Base-by-base conservation (phyloP, 306 rosid genomes). In the Casuarina glauca region DNA sequence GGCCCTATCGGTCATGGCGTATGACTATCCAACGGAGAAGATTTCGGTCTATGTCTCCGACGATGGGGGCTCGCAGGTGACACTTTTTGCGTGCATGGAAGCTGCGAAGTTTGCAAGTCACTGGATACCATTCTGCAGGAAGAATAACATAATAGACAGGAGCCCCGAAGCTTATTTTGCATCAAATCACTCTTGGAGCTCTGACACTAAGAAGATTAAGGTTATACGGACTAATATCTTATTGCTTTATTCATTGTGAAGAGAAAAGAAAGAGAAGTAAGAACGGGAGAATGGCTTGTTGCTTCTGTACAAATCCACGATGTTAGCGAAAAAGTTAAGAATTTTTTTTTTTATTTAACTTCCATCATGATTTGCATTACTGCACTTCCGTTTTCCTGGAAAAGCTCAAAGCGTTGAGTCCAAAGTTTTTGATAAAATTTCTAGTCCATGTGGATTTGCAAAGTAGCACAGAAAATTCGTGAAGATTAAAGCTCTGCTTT, bases 1-100 rank as follows among this genome's bases (percentile, higher is more conserved):
- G 4, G 82, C 76, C 6, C 38, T 86, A 5, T 81, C 86, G 10
- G 87, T 62, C 13, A 83, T 86, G 87, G 80, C 82, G 9, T 86
- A 74, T 57, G 87, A 83, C 36, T 87, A 84, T 35, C 86, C 86
- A 44, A 42, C 77, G 0, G 73, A 35, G 26, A 87, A 87, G 84
- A 15, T 84, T 3, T 87, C 86, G 9, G 74, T 84, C 1, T 84
- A 84, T 20, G 78, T 87, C 9, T 87, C 85, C 1, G 90, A 87
- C 69, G 88, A 87, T 51, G 90, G 90, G 1, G 88, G 88, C 48
- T 86, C 90, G 5, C 78, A 79, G 13, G 42, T 83, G 63, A 86
- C 90, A 53, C 78, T 81, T 35, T 87, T 79, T 35, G 88, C 88
- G 61, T 73, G 80, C 43, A 55, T 79, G 74, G 88, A 87, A 60